Conservation (phyloP, 2,329 filamentous ascomycete species). For the Hypoxylon sp. region DNA sequence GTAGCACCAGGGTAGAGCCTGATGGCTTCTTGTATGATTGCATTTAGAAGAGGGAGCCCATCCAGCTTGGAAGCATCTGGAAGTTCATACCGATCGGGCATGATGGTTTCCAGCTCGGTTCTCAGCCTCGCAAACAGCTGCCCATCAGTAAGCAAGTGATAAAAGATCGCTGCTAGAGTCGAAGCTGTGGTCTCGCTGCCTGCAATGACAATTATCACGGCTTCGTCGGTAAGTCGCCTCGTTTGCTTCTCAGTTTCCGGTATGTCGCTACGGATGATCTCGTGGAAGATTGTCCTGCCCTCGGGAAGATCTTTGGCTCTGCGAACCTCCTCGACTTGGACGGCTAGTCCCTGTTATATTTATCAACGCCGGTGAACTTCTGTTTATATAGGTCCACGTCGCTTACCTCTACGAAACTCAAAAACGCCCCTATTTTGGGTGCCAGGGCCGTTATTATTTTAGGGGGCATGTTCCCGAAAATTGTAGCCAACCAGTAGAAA, state of each 20-base stretch:
- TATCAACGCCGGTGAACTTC: conserved; percentile 3
- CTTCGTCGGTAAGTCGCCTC: conserved; percentile 37
- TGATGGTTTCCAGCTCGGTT: conserved; percentile 38
- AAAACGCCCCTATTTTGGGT: conserved; percentile 36
- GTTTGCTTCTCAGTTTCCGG: conserved; percentile 40
- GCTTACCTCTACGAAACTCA: conserved; percentile 34
- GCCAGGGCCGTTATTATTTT: conserved; percentile 40
- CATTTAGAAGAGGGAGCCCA: conserved; percentile 51
- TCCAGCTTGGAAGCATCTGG: conserved; percentile 48
- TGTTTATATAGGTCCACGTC: neutral
- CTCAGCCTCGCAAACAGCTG: conserved; percentile 35
- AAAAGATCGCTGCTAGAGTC: conserved; percentile 39
- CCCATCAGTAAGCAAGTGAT: conserved; percentile 37
- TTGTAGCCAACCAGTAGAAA: conserved; percentile 39
- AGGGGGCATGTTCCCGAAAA: conserved; percentile 42
- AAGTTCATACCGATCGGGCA: conserved; percentile 36
- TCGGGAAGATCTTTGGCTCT: conserved; percentile 43
- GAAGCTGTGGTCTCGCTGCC: conserved; percentile 43
- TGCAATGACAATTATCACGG: conserved; percentile 36
- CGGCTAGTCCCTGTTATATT: conserved; percentile 24
- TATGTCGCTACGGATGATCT: conserved; percentile 43
- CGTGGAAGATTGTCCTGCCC: conserved; percentile 47
- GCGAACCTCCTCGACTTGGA: conserved; percentile 39
- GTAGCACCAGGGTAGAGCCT: conserved; percentile 56
- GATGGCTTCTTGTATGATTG: conserved; percentile 53